phyloP scores from a whole-genome alignment of 2,329 filamentous ascomycete genomes.

The Bipolaris oryzae region DNA sequence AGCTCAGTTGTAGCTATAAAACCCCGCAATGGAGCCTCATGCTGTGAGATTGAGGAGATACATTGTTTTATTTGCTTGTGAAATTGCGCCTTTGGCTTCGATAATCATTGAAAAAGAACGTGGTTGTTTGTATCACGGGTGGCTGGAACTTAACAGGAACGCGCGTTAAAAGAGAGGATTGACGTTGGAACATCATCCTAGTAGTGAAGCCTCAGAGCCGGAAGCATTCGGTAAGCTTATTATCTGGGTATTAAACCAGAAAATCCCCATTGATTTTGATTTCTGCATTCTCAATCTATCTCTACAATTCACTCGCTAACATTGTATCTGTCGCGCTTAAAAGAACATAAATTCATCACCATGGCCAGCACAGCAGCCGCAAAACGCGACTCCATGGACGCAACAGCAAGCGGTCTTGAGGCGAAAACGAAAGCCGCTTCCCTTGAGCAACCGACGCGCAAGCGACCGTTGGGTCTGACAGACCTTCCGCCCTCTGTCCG shows the following conservation, averaged over 20 bases:
- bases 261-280: not conserved
- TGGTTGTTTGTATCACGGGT: not conserved
- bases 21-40: slow-evolving; percentile 22
- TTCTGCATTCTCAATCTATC: not conserved
- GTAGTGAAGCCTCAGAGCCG: not conserved
- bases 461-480: slow-evolving; percentile 30
- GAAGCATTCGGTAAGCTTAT: not conserved
- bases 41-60: not conserved
- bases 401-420: slow-evolving; percentile 22
- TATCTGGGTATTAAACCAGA: not conserved
- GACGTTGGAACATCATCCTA: not conserved
- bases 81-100: not conserved
- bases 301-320: not conserved
- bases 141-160: not conserved
- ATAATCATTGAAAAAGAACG: not conserved
- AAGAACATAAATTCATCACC: not conserved
- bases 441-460: slow-evolving; percentile 18
- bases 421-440: slow-evolving; percentile 24
- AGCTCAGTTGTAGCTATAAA: slow-evolving; percentile 31
- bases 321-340: not conserved
- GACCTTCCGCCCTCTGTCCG: slow-evolving; percentile 38
- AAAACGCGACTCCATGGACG: slow-evolving; percentile 45
- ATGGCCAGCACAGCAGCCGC: not conserved
- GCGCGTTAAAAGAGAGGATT: too few relatives aligned
- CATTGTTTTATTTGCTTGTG: not conserved